Evolutionary conservation across 2,329 filamentous ascomycete genomes (phyloP).

Genomic region (Septoria petroselini): DNA sequence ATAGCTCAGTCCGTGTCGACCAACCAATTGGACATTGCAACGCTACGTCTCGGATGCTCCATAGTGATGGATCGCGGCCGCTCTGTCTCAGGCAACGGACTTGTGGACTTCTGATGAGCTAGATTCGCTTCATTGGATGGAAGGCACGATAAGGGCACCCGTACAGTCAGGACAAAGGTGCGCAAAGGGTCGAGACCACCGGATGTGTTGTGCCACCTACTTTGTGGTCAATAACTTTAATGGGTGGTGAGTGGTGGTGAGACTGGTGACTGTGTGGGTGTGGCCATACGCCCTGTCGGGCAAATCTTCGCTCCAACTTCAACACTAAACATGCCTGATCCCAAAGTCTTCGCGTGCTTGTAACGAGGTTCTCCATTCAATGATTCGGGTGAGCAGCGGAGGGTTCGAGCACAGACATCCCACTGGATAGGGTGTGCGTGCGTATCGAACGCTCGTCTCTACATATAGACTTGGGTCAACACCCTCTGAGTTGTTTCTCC

Average conservation of each 20-base stretch:
- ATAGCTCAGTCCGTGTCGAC: not conserved
- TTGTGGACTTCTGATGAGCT: too few relatives aligned
- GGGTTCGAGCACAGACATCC: not conserved
- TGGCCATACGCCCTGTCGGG: not conserved
- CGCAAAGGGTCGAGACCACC: not conserved
- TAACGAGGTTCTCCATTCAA: not conserved
- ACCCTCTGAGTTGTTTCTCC: not conserved
- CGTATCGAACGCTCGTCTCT: not conserved
- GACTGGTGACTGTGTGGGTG: too few relatives aligned
- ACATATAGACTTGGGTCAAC: not conserved
- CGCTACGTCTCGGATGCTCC: too few relatives aligned
- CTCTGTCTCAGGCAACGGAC: too few relatives aligned
- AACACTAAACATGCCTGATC: too few relatives aligned
- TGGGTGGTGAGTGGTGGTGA: too few relatives aligned
- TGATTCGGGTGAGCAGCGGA: not conserved
- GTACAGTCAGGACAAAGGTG: too few relatives aligned
- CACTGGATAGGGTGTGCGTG: not conserved
- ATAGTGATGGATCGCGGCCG: too few relatives aligned
- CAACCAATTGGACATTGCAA: not conserved
- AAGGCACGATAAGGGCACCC: too few relatives aligned
- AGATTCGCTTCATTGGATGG: too few relatives aligned
- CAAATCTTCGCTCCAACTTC: conserved; percentile 5
- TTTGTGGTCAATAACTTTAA: too few relatives aligned
- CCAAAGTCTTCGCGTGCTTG: too few relatives aligned
- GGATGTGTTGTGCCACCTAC: not conserved